Evolutionary conservation across 2,329 filamentous ascomycete genomes (phyloP).

Genomic region (Ophidiomyces ophidiicola): DNA sequence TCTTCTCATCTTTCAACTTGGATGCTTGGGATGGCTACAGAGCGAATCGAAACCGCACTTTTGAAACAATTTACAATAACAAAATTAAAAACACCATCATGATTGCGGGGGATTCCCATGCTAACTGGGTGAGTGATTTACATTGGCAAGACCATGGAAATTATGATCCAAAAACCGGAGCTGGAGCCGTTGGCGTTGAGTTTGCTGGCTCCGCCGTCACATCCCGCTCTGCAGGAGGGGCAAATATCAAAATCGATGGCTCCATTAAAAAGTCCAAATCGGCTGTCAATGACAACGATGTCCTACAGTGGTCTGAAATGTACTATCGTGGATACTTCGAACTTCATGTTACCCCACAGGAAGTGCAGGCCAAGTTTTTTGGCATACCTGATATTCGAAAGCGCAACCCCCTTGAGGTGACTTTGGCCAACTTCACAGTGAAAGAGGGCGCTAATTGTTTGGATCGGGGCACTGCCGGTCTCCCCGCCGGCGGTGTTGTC

Average conservation of each 20-base stretch:
- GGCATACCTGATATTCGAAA: slow-evolving; percentile 22
- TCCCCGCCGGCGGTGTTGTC: slow-evolving; percentile 35
- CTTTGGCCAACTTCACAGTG: slow-evolving; percentile 38
- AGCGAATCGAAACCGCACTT: slow-evolving; percentile 58
- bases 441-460: slow-evolving; percentile 49
- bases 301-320: slow-evolving; percentile 60
- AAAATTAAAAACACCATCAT: slow-evolving; percentile 62
- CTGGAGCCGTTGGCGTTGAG: slow-evolving; percentile 49
- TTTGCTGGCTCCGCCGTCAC: slow-evolving; percentile 56
- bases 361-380: slow-evolving; percentile 53
- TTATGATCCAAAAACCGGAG: slow-evolving; percentile 44
- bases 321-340: slow-evolving; percentile 66
- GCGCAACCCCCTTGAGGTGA: slow-evolving; percentile 9
- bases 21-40: slow-evolving; percentile 56
- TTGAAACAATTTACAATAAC: slow-evolving; percentile 54
- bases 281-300: slow-evolving; percentile 43
- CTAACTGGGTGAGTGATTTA: slow-evolving; percentile 51
- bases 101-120: slow-evolving; percentile 58
- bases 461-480: slow-evolving; percentile 28
- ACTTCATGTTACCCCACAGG: slow-evolving; percentile 45
- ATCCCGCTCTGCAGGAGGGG: slow-evolving; percentile 47
- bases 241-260: slow-evolving; percentile 43
- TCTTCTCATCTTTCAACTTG: slow-evolving; percentile 37
- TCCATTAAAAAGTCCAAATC: slow-evolving; percentile 39
- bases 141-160: slow-evolving; percentile 43